Evolutionary conservation across 352 stramenopile genomes (phyloP).

Genomic region (Pythium aphanidermatum): DNA sequence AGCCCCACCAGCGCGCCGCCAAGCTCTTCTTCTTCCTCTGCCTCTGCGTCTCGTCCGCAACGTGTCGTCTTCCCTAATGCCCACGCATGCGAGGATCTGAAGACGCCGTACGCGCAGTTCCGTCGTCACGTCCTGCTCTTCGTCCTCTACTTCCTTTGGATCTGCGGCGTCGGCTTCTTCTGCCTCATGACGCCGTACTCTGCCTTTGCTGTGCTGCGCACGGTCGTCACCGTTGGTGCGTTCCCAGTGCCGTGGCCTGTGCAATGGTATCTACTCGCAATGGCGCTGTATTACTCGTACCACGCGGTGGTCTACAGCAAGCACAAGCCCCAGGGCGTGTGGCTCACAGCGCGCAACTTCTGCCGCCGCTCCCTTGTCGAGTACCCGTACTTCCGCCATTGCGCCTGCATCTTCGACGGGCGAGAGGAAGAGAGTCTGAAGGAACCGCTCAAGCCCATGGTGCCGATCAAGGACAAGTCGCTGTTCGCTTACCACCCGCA

Average conservation of each 20-base stretch:
- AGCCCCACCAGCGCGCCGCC: no score
- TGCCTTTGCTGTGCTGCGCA: slow-evolving; percentile 10
- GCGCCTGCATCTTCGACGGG: slow-evolving; percentile 38
- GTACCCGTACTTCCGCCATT: slow-evolving; percentile 48
- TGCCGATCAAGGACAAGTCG: slow-evolving; percentile 30
- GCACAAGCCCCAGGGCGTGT: slow-evolving; percentile 22
- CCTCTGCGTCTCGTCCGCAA: neutral
- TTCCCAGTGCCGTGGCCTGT: neutral
- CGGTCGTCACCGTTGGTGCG: slow-evolving; percentile 5
- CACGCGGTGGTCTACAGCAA: slow-evolving; percentile 20
- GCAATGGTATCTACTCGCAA: slow-evolving; percentile 24
- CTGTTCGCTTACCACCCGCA: slow-evolving; percentile 66
- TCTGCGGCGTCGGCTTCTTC: slow-evolving; percentile 21
- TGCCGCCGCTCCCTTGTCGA: slow-evolving; percentile 20
- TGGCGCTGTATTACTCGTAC: slow-evolving; percentile 41
- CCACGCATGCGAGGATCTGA: slow-evolving; percentile 20
- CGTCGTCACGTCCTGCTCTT: slow-evolving; percentile 27
- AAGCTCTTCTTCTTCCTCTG: no score
- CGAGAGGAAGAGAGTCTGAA: slow-evolving; percentile 11
- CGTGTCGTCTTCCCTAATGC: slow-evolving; percentile 13
- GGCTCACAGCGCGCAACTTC: slow-evolving; percentile 21
- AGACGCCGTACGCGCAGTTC: slow-evolving; percentile 22
- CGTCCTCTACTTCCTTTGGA: slow-evolving; percentile 28
- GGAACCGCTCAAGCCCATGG: slow-evolving; percentile 23
- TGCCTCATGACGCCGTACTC: slow-evolving; percentile 23